Percentiles rank a stretch among this genome's conserved stretches.
Evolutionary conservation across 2,329 filamentous ascomycete genomes (phyloP).

Genomic region (Penicillium hesseltinei): DNA sequence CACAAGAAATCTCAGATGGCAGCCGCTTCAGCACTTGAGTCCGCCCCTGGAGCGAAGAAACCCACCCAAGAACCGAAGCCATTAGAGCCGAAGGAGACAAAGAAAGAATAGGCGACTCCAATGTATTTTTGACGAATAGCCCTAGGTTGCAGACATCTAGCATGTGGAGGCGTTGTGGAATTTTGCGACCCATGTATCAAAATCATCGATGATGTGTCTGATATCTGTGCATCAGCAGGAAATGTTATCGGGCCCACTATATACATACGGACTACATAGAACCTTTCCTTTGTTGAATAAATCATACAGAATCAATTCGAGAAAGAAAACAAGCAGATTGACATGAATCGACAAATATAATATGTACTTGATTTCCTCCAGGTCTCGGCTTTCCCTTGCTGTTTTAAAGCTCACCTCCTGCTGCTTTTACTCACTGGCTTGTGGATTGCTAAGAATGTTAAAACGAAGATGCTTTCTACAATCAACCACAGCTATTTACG

Average conservation of each 20-base stretch:
- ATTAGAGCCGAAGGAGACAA: constrained; percentile 16
- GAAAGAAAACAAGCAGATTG: too few species aligned
- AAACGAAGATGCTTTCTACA: too few species aligned
- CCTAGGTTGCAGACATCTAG: constrained; percentile 6
- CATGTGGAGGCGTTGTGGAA: constrained; percentile 21
- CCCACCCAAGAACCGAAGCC: background rate
- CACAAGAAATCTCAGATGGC: constrained; percentile 45
- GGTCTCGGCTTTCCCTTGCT: too few species aligned
- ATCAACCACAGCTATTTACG: too few species aligned
- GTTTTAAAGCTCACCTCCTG: too few species aligned
- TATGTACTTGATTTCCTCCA: too few species aligned
- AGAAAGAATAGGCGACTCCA: background rate
- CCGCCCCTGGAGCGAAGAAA: constrained; percentile 1
- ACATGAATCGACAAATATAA: too few species aligned
- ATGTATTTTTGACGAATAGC: background rate
- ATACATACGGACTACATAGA: constrained; percentile 7
- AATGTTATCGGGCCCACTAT: background rate
- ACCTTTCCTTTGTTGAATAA: constrained; percentile 5
- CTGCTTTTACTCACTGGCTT: too few species aligned
- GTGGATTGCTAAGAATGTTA: too few species aligned
- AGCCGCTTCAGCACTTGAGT: constrained; percentile 18
- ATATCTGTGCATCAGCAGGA: constrained; percentile 9
- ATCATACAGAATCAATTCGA: background rate
- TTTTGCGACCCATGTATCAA: constrained; percentile 14
- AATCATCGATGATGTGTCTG: constrained; percentile 10